Evolutionary conservation across 2,329 filamentous ascomycete species (phyloP), one percentile per base, ranked within the genome.

Genomic region (Cyanodermella asteris): DNA sequence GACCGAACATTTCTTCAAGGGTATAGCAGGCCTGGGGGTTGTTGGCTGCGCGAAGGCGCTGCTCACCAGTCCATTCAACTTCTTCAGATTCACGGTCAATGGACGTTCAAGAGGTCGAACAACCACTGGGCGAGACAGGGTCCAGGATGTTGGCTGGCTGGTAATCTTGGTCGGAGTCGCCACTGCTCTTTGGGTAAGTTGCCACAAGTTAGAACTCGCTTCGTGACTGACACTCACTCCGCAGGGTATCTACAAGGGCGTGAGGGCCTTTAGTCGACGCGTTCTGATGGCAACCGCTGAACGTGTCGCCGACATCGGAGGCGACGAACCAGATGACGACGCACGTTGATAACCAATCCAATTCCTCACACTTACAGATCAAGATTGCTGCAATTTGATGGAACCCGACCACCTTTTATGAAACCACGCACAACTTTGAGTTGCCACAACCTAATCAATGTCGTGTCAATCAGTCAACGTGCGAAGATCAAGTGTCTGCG

Each of bases 391-490:
- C 6, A 22, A 13, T 12, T 10, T 4, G n/a, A 16, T 5, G 13
- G 13, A 12, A 24, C 12, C 11, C 17, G 12, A 9, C 9, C 10
- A 15, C 13, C 13, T 11, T 23, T 2, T 13, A 12, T 18, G 13
- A 22, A 10, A 13, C 18, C 19, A 27, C 75, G 80, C 80, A 84
- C 75, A 73, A 76, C 75, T 73, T 91, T 91, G 75, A 91, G 81
- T 87, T 91, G 77, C 65, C 78, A 81, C 64, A 64, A 68, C 58
- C 60, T 64, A 55, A 55, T 62, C 74, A 64, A 64, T 84, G 71
- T 69, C 66, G 67, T 81, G 77, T 70, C 73, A 71, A 87, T 82
- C 71, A 87, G 81, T 91, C 81, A 76, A 68, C 71, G 74, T 90
- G 81, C 81, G 77, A 60, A 91, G 61, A 91, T 63, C 36, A 39